Percentiles rank a stretch among this genome's conserved stretches.
These are phyloP conservation scores for Pelargonium nanum DNA, from an alignment of 345 rosid species.

Conservation along the genomic window DNA sequence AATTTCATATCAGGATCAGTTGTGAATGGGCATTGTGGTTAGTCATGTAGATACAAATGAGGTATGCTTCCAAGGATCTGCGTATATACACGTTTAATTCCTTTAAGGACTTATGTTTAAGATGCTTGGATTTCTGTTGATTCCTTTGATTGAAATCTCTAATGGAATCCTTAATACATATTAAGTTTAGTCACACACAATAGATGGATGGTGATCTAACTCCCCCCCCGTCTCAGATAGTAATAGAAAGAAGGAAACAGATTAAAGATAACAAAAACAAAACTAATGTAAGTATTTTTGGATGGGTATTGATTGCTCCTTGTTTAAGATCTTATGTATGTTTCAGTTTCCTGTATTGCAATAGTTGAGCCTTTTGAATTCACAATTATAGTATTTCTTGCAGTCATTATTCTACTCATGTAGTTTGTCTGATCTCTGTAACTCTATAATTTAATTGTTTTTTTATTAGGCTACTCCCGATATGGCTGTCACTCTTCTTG, in stretches of 20 bases:
- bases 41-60: no score
- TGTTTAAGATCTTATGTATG: not conserved
- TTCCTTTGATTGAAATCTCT: not conserved
- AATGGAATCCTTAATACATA: not conserved
- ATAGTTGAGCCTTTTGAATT: not conserved
- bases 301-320: not conserved
- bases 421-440: not conserved
- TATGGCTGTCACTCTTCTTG: slow-evolving; percentile 99
- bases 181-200: not conserved
- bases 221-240: no score
- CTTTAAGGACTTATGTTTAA: no score
- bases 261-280: not conserved
- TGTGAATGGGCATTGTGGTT: no score
- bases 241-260: no score
- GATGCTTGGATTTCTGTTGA: not conserved
- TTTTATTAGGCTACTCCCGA: slow-evolving; percentile 85
- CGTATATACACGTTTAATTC: no score
- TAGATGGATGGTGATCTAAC: not conserved
- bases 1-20: no score
- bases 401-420: not conserved
- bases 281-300: not conserved
- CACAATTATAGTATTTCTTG: not conserved
- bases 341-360: no score
- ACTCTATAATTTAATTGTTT: slow-evolving; percentile 11
- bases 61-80: no score